Percentiles rank a stretch among this genome's conserved stretches.
phyloP scores from a whole-genome alignment of 2,329 filamentous ascomycete species.

The Cercospora sp. region DNA sequence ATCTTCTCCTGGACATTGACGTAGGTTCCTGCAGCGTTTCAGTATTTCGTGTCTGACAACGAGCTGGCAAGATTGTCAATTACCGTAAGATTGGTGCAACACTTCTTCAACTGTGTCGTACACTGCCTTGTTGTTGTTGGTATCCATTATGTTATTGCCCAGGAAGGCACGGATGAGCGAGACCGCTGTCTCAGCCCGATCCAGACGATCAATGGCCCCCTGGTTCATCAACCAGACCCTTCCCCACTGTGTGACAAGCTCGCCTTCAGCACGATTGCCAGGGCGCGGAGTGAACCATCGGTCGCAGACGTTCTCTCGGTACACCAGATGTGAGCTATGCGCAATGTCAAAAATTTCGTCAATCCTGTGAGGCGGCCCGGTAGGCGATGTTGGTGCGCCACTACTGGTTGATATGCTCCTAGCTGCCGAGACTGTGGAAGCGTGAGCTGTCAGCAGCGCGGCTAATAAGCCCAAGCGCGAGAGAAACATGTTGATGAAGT shows the following conservation, averaged over 20 bases:
- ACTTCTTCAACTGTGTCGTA: neutral
- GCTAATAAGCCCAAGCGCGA: neutral
- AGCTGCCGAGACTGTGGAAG: neutral
- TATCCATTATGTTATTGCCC: neutral
- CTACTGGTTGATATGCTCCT: neutral
- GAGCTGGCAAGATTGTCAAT: neutral
- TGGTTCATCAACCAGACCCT: neutral
- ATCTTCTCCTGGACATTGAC: neutral
- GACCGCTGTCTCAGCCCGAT: neutral
- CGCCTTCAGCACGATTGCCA: neutral
- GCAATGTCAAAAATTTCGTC: neutral
- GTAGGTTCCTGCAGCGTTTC: neutral
- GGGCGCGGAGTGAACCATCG: neutral
- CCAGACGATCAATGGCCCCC: neutral
- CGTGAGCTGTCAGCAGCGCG: neutral
- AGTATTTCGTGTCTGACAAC: neutral
- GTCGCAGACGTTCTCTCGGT: neutral
- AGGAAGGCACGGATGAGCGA: neutral
- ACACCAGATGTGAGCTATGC: neutral
- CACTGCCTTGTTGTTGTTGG: neutral
- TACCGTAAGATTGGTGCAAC: neutral
- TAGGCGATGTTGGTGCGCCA: neutral
- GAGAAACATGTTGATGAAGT: neutral
- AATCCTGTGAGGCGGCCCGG: neutral
- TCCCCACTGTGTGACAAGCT: neutral